These are phyloP conservation scores for Blastocladiella emersonii DNA, from an alignment of 371 early-diverging fungal species.

Conservation along the genomic window DNA sequence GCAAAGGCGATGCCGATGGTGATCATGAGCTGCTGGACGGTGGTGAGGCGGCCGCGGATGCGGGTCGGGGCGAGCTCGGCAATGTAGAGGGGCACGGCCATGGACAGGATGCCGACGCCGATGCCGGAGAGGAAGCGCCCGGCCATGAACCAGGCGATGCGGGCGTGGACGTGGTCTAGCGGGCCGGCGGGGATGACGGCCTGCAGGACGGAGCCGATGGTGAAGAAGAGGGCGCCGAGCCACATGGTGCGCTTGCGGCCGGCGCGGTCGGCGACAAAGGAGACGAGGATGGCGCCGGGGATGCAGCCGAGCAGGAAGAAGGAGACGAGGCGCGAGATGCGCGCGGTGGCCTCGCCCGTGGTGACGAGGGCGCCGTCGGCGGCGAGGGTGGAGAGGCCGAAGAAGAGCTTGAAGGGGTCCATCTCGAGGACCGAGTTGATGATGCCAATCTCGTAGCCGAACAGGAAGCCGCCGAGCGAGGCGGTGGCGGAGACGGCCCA, in stretches of 20 bases:
- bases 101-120: constrained; percentile 71
- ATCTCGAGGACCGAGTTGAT: constrained; percentile 12
- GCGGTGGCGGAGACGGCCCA: no score
- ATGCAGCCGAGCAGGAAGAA: constrained; percentile 7
- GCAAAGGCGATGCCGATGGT: constrained; percentile 31
- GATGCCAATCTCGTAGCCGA: constrained; percentile 35
- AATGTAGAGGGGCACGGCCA: constrained; percentile 81
- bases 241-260: constrained; percentile 65
- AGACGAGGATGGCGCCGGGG: constrained; percentile 4
- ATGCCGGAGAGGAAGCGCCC: constrained; percentile 72
- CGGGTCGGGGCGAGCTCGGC: constrained; percentile 74
- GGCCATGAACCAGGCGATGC: constrained; percentile 38
- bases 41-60: constrained; percentile 72
- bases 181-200: constrained; percentile 17
- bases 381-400: not conserved
- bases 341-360: not conserved
- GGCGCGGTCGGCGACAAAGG: constrained; percentile 41
- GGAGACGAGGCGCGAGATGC: constrained; percentile 3
- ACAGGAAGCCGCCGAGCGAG: constrained; percentile 20
- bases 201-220: constrained; percentile 56
- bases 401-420: constrained; percentile 6
- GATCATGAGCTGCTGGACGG: constrained; percentile 81
- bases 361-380: not conserved
- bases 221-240: constrained; percentile 50
- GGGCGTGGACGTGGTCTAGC: constrained; percentile 15